phyloP scores from a whole-genome alignment of 75 land plant species.

The Larix kaempferi region DNA sequence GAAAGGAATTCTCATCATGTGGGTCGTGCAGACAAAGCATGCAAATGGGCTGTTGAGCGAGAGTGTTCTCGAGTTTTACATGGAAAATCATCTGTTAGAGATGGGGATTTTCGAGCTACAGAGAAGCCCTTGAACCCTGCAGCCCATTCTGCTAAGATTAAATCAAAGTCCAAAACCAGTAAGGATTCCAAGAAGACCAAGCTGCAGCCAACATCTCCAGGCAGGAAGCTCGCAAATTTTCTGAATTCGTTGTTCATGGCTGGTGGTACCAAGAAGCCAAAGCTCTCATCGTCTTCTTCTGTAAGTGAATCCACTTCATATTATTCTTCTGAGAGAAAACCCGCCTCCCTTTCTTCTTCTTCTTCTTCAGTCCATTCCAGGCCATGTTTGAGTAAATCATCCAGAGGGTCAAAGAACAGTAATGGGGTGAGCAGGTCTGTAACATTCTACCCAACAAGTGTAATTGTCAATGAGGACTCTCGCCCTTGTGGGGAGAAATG shows the following conservation, averaged over 20 bases:
- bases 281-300: background rate
- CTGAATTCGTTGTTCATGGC: conserved; percentile 38
- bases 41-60: conserved; percentile 1
- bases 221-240: conserved; percentile 42
- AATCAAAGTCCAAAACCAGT: conserved; percentile 16
- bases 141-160: background rate
- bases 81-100: background rate
- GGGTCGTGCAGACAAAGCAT: background rate
- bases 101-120: background rate
- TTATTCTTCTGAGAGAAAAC: conserved; percentile 27
- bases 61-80: background rate
- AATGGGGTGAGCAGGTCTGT: conserved; percentile 47
- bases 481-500: conserved; percentile 35
- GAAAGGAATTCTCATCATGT: background rate
- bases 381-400: conserved; percentile 50
- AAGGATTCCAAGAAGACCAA: conserved; percentile 31
- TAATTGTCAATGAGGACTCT: conserved; percentile 35
- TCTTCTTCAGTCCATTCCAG: conserved; percentile 41
- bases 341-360: conserved; percentile 3
- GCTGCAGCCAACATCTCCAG: conserved; percentile 51
- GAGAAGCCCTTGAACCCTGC: background rate
- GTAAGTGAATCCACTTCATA: conserved; percentile 12
- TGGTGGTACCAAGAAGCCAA: conserved; percentile 2
- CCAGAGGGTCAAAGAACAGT: conserved; percentile 13
- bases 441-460: conserved; percentile 47